Conservation (phyloP, 2,329 filamentous ascomycete genomes). For the Ceratocystis ficicola region DNA sequence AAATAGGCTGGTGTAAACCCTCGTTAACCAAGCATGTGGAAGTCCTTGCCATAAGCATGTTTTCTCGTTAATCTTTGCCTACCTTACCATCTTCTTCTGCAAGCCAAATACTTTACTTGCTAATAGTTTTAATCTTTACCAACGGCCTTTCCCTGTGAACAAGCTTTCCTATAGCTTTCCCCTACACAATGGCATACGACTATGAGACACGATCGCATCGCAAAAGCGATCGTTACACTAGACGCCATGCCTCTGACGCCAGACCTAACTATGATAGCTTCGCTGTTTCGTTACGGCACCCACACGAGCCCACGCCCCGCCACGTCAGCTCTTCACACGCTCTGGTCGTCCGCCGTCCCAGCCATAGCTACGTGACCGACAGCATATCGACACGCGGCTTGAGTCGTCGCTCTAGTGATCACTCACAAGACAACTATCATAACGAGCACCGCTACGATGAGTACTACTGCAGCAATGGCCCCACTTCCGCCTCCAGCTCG, state of each 20-base stretch:
- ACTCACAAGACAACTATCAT: conserved; percentile 42
- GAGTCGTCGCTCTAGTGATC: conserved; percentile 51
- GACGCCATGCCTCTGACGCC: not conserved
- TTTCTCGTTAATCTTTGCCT: no score
- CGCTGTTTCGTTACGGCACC: conserved; percentile 13
- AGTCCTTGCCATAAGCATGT: no score
- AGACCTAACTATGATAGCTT: conserved; percentile 8
- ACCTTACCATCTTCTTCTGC: no score
- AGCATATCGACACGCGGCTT: conserved; percentile 32
- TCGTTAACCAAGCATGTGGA: no score
- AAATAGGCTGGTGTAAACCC: no score
- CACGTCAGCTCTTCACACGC: conserved; percentile 8
- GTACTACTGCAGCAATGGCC: conserved; percentile 39
- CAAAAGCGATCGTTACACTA: conserved; percentile 13
- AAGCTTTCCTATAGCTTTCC: not conserved
- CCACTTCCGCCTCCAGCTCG: conserved; percentile 44
- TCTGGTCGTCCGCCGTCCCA: conserved; percentile 19
- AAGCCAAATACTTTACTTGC: no score
- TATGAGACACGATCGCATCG: conserved; percentile 32
- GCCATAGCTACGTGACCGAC: conserved; percentile 4
- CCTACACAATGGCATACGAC: conserved; percentile 39
- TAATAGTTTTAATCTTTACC: no score
- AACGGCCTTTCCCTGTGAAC: no score
- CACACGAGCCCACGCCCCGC: conserved; percentile 6
- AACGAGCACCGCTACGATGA: conserved; percentile 37